Conservation (phyloP, 1,139 yeast genomes). For the Saccharomyces pastorianus region DNA sequence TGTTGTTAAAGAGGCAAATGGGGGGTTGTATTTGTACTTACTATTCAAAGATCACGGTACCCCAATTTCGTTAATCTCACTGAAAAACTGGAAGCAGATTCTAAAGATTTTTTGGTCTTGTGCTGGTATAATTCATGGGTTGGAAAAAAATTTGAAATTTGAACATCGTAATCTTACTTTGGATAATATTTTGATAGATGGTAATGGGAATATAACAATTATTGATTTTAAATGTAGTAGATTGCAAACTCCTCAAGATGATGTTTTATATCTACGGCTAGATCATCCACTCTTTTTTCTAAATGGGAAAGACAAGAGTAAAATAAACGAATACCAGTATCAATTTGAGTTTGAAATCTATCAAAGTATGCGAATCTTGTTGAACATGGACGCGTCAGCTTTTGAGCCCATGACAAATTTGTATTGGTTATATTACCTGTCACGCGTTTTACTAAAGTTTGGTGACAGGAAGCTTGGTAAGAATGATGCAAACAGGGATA, state of each 20-base stretch:
- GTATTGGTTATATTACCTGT: slow-evolving; percentile 39
- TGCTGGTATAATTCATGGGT: slow-evolving; percentile 40
- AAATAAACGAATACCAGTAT: slow-evolving; percentile 40
- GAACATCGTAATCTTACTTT: slow-evolving; percentile 64
- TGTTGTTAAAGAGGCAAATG: slow-evolving; percentile 12
- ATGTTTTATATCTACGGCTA: slow-evolving; percentile 34
- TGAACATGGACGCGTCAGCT: slow-evolving; percentile 22
- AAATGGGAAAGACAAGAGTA: slow-evolving; percentile 28
- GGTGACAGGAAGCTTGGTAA: neutral
- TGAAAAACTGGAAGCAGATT: slow-evolving; percentile 47
- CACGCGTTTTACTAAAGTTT: slow-evolving; percentile 6
- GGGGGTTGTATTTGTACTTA: slow-evolving; percentile 15
- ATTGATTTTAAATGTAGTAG: slow-evolving; percentile 53
- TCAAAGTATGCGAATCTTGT: slow-evolving; percentile 37
- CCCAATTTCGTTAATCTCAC: slow-evolving; percentile 18
- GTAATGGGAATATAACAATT: slow-evolving; percentile 39
- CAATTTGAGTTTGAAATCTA: slow-evolving; percentile 38
- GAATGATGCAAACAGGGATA: neutral
- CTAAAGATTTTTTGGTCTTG: slow-evolving; percentile 46
- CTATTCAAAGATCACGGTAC: slow-evolving; percentile 28
- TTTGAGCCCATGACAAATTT: slow-evolving; percentile 36
- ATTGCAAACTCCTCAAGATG: slow-evolving; percentile 29
- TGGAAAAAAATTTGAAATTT: slow-evolving; percentile 45
- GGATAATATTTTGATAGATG: slow-evolving; percentile 45
- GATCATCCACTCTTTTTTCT: slow-evolving; percentile 45